phyloP scores from a whole-genome alignment of 2,329 filamentous ascomycete species.

The Simplicillium sp. region DNA sequence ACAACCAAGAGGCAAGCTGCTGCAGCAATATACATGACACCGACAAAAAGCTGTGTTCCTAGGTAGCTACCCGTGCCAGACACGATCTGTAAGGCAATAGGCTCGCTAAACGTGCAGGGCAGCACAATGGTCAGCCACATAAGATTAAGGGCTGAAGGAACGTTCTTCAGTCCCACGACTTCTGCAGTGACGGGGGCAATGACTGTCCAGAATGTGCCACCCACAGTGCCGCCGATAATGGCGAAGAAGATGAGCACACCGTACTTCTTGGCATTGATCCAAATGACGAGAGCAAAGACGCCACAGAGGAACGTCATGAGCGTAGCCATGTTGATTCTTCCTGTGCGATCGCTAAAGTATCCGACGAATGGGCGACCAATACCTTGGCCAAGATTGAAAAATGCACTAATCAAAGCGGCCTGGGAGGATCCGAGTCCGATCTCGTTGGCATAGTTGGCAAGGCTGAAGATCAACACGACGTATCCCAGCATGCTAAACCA shows the following conservation, averaged over 20 bases:
- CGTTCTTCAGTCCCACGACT: constrained; percentile 58
- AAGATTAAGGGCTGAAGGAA: constrained; percentile 60
- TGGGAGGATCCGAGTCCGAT: constrained; percentile 59
- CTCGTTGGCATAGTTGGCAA: constrained; percentile 62
- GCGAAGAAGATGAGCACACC: constrained; percentile 64
- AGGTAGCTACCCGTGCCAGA: constrained; percentile 36
- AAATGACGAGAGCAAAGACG: constrained; percentile 59
- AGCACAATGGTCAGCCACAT: constrained; percentile 63
- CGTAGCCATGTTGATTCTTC: constrained; percentile 64
- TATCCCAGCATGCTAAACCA: constrained; percentile 67
- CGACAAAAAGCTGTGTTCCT: constrained; percentile 47
- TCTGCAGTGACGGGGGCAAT: constrained; percentile 63
- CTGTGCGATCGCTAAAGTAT: constrained; percentile 59
- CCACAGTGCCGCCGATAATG: constrained; percentile 59
- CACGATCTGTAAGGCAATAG: constrained; percentile 50
- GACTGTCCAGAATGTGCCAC: constrained; percentile 63
- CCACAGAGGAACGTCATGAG: constrained; percentile 55
- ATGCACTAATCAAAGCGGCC: constrained; percentile 61
- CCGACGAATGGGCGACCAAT: constrained; percentile 65
- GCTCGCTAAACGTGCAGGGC: constrained; percentile 60
- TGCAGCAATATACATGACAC: constrained; percentile 49
- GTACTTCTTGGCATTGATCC: constrained; percentile 57
- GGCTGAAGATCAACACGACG: constrained; percentile 65
- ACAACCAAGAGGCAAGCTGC: constrained; percentile 20
- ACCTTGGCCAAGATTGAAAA: constrained; percentile 60